These are phyloP conservation scores for Penicillium sp. DNA, from an alignment of 2,329 filamentous ascomycete genomes.

Conservation along the genomic window DNA sequence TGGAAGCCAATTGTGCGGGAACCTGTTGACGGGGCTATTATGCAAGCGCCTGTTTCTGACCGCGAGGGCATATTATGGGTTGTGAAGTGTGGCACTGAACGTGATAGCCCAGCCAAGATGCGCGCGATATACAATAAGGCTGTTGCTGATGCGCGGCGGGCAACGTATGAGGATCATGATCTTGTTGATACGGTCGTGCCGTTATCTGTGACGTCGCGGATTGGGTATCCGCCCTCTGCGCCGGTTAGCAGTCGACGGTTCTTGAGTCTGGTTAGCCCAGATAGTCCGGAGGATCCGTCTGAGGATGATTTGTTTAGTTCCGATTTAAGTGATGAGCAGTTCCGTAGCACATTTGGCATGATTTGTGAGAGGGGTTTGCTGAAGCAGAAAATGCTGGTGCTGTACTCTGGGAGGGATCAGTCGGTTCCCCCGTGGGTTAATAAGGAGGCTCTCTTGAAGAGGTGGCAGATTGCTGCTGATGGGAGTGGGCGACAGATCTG, in stretches of 20 bases:
- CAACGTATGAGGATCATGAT: slow-evolving; percentile 15
- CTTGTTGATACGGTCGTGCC: slow-evolving; percentile 26
- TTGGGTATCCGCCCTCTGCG: slow-evolving; percentile 25
- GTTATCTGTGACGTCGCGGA: slow-evolving; percentile 21
- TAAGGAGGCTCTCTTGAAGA: slow-evolving; percentile 34
- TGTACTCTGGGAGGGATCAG: slow-evolving; percentile 41
- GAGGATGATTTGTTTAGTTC: slow-evolving; percentile 81
- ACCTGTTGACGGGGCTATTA: slow-evolving; percentile 59
- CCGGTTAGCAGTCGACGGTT: slow-evolving; percentile 50
- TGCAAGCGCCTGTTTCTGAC: slow-evolving; percentile 72
- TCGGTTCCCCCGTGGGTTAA: slow-evolving; percentile 39
- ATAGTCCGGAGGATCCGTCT: slow-evolving; percentile 49
- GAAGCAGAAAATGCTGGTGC: slow-evolving; percentile 33
- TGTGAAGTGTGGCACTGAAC: slow-evolving; percentile 17
- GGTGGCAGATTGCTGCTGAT: slow-evolving; percentile 35
- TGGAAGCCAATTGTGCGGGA: slow-evolving; percentile 35
- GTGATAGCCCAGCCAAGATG: slow-evolving; percentile 18
- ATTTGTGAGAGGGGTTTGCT: slow-evolving; percentile 30
- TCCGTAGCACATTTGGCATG: slow-evolving; percentile 56
- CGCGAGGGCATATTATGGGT: slow-evolving; percentile 51
- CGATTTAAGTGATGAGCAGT: slow-evolving; percentile 53
- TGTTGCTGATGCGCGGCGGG: slow-evolving; percentile 13
- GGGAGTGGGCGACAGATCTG: slow-evolving; percentile 31
- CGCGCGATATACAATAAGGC: slow-evolving; percentile 20
- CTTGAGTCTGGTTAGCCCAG: slow-evolving; percentile 46